A percentile compares a stretch with the other conserved stretches of the same genome.
These are phyloP conservation scores for Botrytis galanthina DNA, from an alignment of 2,329 filamentous ascomycete genomes.

Conservation along the genomic window DNA sequence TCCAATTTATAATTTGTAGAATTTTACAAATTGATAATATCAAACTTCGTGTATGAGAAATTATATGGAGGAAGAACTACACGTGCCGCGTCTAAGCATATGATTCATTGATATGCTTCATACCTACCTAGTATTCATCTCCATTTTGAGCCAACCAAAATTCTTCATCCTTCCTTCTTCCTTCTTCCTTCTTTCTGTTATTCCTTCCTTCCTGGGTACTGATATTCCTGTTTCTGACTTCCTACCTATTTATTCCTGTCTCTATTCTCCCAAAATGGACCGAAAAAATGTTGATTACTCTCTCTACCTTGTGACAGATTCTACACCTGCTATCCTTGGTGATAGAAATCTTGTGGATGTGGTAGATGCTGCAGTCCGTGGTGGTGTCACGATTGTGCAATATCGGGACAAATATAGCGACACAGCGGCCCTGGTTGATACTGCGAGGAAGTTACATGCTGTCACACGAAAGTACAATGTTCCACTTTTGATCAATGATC, in stretches of 20 bases:
- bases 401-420: slow-evolving; percentile 85
- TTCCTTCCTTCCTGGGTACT: neutral
- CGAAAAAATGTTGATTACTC: slow-evolving; percentile 64
- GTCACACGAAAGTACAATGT: slow-evolving; percentile 67
- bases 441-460: slow-evolving; percentile 66
- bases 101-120: neutral
- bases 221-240: neutral
- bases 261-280: slow-evolving; percentile 35
- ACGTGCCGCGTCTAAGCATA: neutral
- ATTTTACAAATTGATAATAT: neutral
- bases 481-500: slow-evolving; percentile 89
- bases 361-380: slow-evolving; percentile 71
- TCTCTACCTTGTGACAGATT: slow-evolving; percentile 90
- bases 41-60: neutral
- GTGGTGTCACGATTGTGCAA: slow-evolving; percentile 84
- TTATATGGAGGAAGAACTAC: neutral
- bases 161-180: neutral
- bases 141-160: neutral
- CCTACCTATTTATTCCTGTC: neutral
- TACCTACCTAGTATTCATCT: neutral
- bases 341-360: slow-evolving; percentile 66
- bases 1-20: neutral
- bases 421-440: slow-evolving; percentile 68
- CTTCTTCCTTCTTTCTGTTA: neutral
- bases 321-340: slow-evolving; percentile 79